Evolutionary conservation across 129 eudicot species (phyloP).

Genomic region (Helichrysum umbraculigerum): DNA sequence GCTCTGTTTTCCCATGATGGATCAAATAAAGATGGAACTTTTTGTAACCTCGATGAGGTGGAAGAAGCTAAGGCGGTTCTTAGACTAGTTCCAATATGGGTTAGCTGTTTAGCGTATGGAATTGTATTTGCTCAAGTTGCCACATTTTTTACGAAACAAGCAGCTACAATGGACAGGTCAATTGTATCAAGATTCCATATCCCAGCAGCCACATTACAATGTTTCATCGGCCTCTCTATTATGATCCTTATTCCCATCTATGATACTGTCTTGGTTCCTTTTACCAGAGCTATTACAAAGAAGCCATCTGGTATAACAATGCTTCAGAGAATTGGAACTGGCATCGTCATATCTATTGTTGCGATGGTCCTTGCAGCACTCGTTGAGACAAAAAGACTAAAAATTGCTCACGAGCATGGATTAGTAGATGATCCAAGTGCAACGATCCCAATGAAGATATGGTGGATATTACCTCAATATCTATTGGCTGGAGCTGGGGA

Average conservation of each 20-base stretch:
- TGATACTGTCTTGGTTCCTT: slow-evolving; percentile 63
- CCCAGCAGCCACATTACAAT: slow-evolving; percentile 76
- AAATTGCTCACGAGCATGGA: slow-evolving; percentile 46
- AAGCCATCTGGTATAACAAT: slow-evolving; percentile 59
- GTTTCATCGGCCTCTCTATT: slow-evolving; percentile 39
- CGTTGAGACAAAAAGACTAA: slow-evolving; percentile 58
- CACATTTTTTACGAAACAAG: slow-evolving; percentile 79
- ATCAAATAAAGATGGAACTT: slow-evolving; percentile 29
- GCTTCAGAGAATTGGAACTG: slow-evolving; percentile 81
- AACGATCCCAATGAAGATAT: slow-evolving; percentile 64
- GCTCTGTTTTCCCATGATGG: slow-evolving; percentile 41
- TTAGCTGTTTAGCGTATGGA: slow-evolving; percentile 49
- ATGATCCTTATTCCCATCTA: slow-evolving; percentile 61
- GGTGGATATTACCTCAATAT: slow-evolving; percentile 80
- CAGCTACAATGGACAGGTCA: slow-evolving; percentile 70
- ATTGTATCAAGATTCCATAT: slow-evolving; percentile 44
- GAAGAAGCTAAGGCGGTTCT: slow-evolving; percentile 58
- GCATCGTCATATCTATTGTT: slow-evolving; percentile 47
- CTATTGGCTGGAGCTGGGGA: slow-evolving; percentile 53
- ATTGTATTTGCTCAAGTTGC: slow-evolving; percentile 59
- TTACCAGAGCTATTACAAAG: slow-evolving; percentile 42
- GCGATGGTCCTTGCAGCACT: slow-evolving; percentile 60
- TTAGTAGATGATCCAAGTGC: slow-evolving; percentile 41
- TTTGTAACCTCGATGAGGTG: slow-evolving; percentile 39
- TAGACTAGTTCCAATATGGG: slow-evolving; percentile 66